These are phyloP conservation scores for Starmerella bombicola DNA, from an alignment of 805 yeast genomes.

Conservation along the genomic window DNA sequence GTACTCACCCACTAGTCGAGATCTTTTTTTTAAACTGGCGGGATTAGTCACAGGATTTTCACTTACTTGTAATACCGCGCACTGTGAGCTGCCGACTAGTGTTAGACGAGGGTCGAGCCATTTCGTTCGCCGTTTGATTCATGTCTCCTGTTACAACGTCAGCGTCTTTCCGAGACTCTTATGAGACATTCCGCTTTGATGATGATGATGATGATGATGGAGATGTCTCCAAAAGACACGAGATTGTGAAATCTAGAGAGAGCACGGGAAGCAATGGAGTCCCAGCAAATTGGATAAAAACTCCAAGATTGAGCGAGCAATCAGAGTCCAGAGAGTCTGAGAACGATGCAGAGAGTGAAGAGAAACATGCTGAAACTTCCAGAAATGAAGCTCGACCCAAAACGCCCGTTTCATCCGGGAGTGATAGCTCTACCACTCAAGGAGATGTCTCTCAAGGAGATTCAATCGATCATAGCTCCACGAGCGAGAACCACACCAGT, in stretches of 20 bases:
- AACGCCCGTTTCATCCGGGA: not conserved
- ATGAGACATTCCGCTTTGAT: conserved; percentile 17
- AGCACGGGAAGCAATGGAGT: conserved; percentile 8
- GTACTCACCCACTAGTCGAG: too few species aligned
- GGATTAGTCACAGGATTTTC: too few species aligned
- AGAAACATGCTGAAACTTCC: not conserved
- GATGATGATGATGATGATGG: conserved; percentile 10
- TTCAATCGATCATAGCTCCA: not conserved
- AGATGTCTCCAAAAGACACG: conserved; percentile 2
- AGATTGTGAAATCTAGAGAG: conserved; percentile 1
- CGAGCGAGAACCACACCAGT: not conserved
- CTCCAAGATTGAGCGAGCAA: not conserved
- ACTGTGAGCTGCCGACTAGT: too few species aligned
- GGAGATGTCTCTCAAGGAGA: too few species aligned
- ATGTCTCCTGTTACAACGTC: not conserved
- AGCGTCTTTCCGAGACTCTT: conserved; percentile 14
- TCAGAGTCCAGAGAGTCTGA: not conserved
- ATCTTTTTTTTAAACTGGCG: too few species aligned
- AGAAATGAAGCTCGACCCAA: not conserved
- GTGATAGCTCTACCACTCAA: not conserved
- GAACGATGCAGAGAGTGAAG: not conserved
- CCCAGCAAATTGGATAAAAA: conserved; percentile 12
- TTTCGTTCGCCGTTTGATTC: not conserved
- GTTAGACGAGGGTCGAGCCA: too few species aligned
- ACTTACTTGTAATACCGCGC: too few species aligned